These are phyloP conservation scores for Suillus bovinus DNA, from an alignment of 768 basidiomycete species.

Conservation along the genomic window DNA sequence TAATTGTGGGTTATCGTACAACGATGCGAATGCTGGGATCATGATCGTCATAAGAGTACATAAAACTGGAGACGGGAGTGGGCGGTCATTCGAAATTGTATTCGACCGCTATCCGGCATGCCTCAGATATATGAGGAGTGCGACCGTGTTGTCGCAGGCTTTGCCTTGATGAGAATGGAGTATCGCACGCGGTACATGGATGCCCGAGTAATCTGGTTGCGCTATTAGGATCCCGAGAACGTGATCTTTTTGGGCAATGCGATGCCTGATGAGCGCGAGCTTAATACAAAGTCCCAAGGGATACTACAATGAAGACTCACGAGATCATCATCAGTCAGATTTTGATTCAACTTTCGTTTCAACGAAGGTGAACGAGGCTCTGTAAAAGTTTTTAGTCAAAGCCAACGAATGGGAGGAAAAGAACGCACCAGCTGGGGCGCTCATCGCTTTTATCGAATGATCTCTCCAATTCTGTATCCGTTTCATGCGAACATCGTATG, in stretches of 20 bases:
- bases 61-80: constrained; percentile 1
- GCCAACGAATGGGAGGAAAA: no score
- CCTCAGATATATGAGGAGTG: constrained; percentile 56
- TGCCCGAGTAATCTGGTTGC: constrained; percentile 46
- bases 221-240: constrained; percentile 41
- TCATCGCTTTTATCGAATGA: constrained; percentile 46
- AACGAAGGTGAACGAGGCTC: constrained; percentile 39
- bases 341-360: constrained; percentile 45
- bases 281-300: constrained; percentile 5
- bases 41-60: constrained; percentile 17
- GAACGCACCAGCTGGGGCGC: constrained; percentile 42
- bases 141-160: constrained; percentile 62
- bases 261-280: constrained; percentile 41
- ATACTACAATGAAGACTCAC: constrained; percentile 30
- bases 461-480: constrained; percentile 77
- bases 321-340: constrained; percentile 41
- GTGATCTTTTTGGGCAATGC: constrained; percentile 59
- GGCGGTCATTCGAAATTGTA: constrained; percentile 61
- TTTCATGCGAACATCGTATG: constrained; percentile 55
- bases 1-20: constrained; percentile 33
- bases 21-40: constrained; percentile 23
- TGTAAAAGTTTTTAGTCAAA: constrained; percentile 12
- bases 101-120: constrained; percentile 71
- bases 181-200: constrained; percentile 76
- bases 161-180: constrained; percentile 59